Evolutionary conservation across 257 asterid genomes (phyloP), one percentile per base, ranked within the genome.

Genomic region (Thymus quinquecostatus): DNA sequence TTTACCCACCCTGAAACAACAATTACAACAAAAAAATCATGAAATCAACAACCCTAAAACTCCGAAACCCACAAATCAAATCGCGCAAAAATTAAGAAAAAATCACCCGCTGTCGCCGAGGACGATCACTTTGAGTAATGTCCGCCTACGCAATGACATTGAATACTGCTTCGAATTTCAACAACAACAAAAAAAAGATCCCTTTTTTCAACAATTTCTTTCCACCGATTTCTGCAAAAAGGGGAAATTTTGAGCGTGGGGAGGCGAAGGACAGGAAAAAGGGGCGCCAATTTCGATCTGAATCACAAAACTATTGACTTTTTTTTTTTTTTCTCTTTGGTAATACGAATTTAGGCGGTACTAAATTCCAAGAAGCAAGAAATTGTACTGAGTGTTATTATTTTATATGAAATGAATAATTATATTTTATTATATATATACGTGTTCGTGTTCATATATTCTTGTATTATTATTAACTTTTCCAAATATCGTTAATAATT

Each of bases 61-160:
- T 58, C 6, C 58, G 36, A 51, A 32, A 74, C 6, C 64, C 41
- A 59, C 1, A 60, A 71, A 78, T 45, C 45, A 12, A 73, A 69
- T 40, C 57, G 69, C 69, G 48, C 43, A 44, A 10, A 64, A 21
- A 63, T 14, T 10, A 33, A 28, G 13, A 41, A 75, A 36, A 10
- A 12, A 59, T 4, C 78, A 92, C 99, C 99, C 99, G 81, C 99
- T 95, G 66, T 95, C 99, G 68, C 98, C 99, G 73, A 95, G 98
- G 80, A 95, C 94, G 85, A 95, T 95, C 72, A 95, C 96, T 86
- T 94, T 94, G 79, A 94, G 97, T 88, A 94, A 84, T 30, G 95
- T 89, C 73, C 97, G 85, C 86, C 97, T 72, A 68, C 98, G 98
- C 79, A 82, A 32, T 61, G 98, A 92, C 99, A 95, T 95, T 73